phyloP scores from a whole-genome alignment of 495 filamentous ascomycete genomes.

The Aspergillus carlsbadensis region DNA sequence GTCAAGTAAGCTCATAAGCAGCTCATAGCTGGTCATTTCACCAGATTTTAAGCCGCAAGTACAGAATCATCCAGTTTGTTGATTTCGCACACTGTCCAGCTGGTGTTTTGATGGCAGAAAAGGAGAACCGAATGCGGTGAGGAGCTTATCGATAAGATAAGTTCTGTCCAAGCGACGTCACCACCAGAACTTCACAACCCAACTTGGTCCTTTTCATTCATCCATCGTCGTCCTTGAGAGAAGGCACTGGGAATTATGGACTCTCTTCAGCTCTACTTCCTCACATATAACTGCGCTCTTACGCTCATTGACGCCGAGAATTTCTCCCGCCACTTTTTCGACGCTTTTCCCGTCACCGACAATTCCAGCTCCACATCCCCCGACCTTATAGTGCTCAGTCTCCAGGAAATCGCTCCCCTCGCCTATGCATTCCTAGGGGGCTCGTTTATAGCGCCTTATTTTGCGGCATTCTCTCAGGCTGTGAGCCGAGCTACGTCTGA shows the following conservation, averaged over 20 bases:
- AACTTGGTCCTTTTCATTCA: neutral
- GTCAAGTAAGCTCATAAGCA: too few species aligned
- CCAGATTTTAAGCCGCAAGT: too few species aligned
- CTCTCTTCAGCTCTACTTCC: conserved; percentile 60
- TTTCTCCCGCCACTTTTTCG: conserved; percentile 72
- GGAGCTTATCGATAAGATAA: conserved; percentile 13
- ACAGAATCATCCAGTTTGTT: too few species aligned
- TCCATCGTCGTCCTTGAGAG: neutral
- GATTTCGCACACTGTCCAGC: neutral
- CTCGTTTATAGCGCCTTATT: conserved; percentile 72
- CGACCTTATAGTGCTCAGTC: conserved; percentile 69
- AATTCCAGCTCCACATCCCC: conserved; percentile 41
- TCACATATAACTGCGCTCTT: conserved; percentile 90
- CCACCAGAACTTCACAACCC: neutral
- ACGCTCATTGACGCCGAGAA: conserved; percentile 58
- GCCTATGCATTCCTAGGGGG: conserved; percentile 84
- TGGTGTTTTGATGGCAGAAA: neutral
- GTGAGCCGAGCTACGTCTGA: conserved; percentile 62
- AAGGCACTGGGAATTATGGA: conserved; percentile 39
- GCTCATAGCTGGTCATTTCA: too few species aligned
- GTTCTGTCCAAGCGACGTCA: neutral
- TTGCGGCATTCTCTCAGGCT: conserved; percentile 63
- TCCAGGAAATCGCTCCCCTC: conserved; percentile 90
- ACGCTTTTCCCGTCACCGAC: conserved; percentile 57
- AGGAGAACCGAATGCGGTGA: neutral